Conservation (phyloP, 768 basidiomycete genomes). For the Infundibulicybe gibba region DNA sequence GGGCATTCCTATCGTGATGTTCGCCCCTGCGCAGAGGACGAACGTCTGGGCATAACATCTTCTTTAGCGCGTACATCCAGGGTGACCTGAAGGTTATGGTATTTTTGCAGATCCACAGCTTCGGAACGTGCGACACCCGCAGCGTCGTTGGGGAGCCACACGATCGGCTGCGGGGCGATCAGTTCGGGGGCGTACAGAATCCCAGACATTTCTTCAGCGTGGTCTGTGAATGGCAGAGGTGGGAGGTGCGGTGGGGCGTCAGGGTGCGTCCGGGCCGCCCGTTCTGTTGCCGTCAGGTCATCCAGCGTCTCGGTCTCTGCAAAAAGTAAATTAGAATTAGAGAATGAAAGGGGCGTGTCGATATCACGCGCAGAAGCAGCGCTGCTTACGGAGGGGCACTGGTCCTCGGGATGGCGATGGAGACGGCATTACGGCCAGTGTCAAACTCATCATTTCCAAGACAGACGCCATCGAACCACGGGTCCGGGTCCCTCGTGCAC, state of each 20-base stretch:
- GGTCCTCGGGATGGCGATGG: constrained; percentile 51
- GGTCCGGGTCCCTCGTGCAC: constrained; percentile 35
- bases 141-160: constrained; percentile 83
- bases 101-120: constrained; percentile 71
- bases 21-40: constrained; percentile 27
- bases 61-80: constrained; percentile 64
- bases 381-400: constrained; percentile 61
- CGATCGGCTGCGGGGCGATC: constrained; percentile 71
- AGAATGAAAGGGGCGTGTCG: not conserved
- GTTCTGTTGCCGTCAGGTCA: constrained; percentile 75
- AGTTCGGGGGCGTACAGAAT: constrained; percentile 83
- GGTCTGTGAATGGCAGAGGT: constrained; percentile 65
- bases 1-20: constrained; percentile 15
- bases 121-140: constrained; percentile 73
- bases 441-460: constrained; percentile 81
- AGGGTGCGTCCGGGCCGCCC: constrained; percentile 73
- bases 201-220: constrained; percentile 73
- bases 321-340: constrained; percentile 5
- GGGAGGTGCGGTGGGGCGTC: constrained; percentile 74
- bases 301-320: constrained; percentile 76
- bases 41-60: constrained; percentile 34
- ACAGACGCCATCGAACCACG: constrained; percentile 80
- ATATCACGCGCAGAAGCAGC: constrained; percentile 6
- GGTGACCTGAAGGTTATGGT: constrained; percentile 67
- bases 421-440: constrained; percentile 71